phyloP scores from a whole-genome alignment of 169 alveolate species.

The Sarcocystis neurona region DNA sequence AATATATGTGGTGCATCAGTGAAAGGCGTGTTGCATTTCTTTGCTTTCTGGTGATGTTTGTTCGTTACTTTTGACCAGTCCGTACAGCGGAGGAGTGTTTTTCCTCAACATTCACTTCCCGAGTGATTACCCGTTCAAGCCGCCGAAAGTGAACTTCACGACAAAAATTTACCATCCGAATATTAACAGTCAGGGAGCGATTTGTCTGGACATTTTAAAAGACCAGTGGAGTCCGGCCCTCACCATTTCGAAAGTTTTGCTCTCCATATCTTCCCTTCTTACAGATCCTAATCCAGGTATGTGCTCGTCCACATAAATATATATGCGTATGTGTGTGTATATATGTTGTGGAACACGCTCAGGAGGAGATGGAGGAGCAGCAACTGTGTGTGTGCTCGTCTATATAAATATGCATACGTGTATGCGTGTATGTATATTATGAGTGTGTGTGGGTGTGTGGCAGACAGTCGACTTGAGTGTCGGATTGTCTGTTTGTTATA shows the following conservation, averaged over 20 bases:
- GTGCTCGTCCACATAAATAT: not conserved
- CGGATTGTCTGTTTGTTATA: not conserved
- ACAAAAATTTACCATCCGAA: conserved; percentile 99
- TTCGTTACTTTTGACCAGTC: conserved; percentile 60
- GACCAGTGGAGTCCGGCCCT: conserved; percentile 99
- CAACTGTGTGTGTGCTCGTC: not conserved
- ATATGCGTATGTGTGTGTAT: not conserved
- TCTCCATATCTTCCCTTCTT: conserved; percentile 96
- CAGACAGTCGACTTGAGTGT: not conserved
- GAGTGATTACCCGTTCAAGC: conserved; percentile 99
- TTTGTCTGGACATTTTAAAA: conserved; percentile 97
- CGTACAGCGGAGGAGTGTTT: conserved; percentile 98
- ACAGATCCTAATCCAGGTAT: conserved; percentile 96
- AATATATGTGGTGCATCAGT: not conserved
- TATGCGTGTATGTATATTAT: not conserved
- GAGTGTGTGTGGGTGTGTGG: not conserved
- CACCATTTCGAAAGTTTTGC: conserved; percentile 96
- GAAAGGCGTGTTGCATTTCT: conserved; percentile 13
- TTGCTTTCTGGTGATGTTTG: not conserved
- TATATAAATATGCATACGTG: not conserved
- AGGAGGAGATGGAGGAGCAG: not conserved
- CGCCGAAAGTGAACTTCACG: conserved; percentile 97
- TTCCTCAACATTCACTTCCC: conserved; percentile 98
- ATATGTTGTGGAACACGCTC: not conserved
- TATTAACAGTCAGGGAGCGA: conserved; percentile 93